These are phyloP conservation scores for Phialophora verrucosa DNA, from an alignment of 2,329 filamentous ascomycete species.

Conservation along the genomic window DNA sequence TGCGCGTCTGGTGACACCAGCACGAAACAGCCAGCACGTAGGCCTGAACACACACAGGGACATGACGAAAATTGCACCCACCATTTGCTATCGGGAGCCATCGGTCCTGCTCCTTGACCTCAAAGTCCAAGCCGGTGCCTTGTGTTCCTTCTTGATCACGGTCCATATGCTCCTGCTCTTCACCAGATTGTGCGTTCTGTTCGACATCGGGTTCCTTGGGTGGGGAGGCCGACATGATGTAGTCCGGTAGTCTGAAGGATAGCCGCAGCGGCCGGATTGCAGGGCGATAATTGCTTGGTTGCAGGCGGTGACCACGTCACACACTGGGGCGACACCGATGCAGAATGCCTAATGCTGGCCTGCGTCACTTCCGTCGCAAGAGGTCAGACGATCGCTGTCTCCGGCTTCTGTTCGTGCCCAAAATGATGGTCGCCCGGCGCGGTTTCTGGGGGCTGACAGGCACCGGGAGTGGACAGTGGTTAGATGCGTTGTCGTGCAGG, in stretches of 20 bases:
- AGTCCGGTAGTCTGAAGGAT: constrained; percentile 48
- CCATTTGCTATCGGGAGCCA: constrained; percentile 99
- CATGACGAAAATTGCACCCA: constrained; percentile 65
- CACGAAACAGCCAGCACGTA: neutral
- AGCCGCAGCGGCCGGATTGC: constrained; percentile 45
- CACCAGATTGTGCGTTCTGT: constrained; percentile 89
- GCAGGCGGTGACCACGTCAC: constrained; percentile 53
- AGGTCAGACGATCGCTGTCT: constrained; percentile 35
- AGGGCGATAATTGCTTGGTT: constrained; percentile 46
- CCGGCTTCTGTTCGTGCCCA: constrained; percentile 35
- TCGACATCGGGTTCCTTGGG: constrained; percentile 86
- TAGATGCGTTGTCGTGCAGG: constrained; percentile 21
- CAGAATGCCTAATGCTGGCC: constrained; percentile 37
- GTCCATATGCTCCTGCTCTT: constrained; percentile 90
- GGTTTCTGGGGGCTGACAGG: constrained; percentile 21
- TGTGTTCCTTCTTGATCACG: constrained; percentile 70
- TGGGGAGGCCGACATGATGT: constrained; percentile 94
- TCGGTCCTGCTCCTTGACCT: constrained; percentile 99
- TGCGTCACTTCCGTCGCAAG: constrained; percentile 36
- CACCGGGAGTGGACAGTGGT: constrained; percentile 13
- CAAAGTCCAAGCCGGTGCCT: constrained; percentile 82
- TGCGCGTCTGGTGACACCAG: constrained; percentile 17
- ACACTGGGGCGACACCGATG: constrained; percentile 33
- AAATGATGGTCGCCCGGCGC: constrained; percentile 32
- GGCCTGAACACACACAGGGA: constrained; percentile 28